phyloP scores from a whole-genome alignment of 768 basidiomycete species.

The Chalciporus piperatus region DNA sequence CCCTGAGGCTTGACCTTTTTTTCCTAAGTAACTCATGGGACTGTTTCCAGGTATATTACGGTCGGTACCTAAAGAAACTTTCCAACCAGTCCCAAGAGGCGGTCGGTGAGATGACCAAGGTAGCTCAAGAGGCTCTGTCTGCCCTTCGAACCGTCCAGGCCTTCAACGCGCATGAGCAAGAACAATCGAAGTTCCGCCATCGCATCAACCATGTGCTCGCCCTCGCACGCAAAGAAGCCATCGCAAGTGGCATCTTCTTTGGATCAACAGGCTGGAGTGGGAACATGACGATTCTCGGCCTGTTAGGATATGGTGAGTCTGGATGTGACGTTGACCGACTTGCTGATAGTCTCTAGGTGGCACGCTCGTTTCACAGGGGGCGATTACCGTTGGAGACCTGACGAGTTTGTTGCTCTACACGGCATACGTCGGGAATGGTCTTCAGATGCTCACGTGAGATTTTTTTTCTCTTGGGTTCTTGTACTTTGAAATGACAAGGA shows the following conservation, averaged over 20 bases:
- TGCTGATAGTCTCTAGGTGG: slow-evolving; percentile 55
- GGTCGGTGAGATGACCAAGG: slow-evolving; percentile 91
- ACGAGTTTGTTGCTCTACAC: slow-evolving; percentile 90
- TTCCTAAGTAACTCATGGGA: slow-evolving; percentile 1
- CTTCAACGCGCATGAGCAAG: slow-evolving; percentile 79
- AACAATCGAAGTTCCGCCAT: slow-evolving; percentile 72
- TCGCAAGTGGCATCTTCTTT: slow-evolving; percentile 91
- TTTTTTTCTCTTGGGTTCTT: not conserved
- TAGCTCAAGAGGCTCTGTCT: slow-evolving; percentile 84
- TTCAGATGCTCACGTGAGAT: slow-evolving; percentile 75
- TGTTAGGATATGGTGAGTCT: slow-evolving; percentile 83
- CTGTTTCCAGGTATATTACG: slow-evolving; percentile 80
- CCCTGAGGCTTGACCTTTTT: slow-evolving; percentile 6
- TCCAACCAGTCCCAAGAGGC: slow-evolving; percentile 93
- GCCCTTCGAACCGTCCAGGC: slow-evolving; percentile 89
- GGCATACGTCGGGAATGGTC: slow-evolving; percentile 79
- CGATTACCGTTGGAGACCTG: slow-evolving; percentile 89
- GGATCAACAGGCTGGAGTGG: slow-evolving; percentile 92
- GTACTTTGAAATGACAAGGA: not conserved
- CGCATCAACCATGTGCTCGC: slow-evolving; percentile 62
- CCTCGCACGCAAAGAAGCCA: slow-evolving; percentile 82
- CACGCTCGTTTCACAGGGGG: slow-evolving; percentile 81
- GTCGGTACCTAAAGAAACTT: slow-evolving; percentile 88
- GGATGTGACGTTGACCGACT: not conserved
- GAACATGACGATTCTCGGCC: slow-evolving; percentile 82